A percentile compares a stretch with the other conserved stretches of the same genome.
These are phyloP conservation scores for Cystofilobasidium macerans DNA, from an alignment of 768 basidiomycete genomes.

Conservation along the genomic window DNA sequence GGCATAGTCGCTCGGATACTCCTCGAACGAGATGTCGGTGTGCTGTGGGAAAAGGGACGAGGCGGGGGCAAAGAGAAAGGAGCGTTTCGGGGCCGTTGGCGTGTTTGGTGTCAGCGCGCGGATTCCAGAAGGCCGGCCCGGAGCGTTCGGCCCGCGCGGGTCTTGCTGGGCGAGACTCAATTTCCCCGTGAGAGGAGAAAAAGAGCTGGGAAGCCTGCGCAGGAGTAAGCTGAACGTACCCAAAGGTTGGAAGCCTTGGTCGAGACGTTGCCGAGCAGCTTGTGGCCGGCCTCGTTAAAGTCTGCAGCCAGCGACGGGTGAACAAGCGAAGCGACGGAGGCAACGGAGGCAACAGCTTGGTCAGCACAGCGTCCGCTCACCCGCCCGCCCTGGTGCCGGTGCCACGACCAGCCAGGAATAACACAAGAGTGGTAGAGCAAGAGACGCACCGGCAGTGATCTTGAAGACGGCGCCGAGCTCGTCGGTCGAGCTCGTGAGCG, in stretches of 20 bases:
- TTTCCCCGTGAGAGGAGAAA: constrained; percentile 27
- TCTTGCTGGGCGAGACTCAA: constrained; percentile 15
- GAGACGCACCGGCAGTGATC: constrained; percentile 41
- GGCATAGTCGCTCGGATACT: constrained; percentile 52
- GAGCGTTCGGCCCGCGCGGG: no score
- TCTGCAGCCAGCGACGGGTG: not conserved
- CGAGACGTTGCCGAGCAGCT: not conserved
- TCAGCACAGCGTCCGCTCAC: no score
- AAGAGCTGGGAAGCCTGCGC: constrained; percentile 2
- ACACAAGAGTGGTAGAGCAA: not conserved
- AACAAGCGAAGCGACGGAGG: no score
- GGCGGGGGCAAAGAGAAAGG: not conserved
- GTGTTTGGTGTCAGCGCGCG: constrained; percentile 26
- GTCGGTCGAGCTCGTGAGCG: constrained; percentile 45
- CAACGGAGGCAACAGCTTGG: no score
- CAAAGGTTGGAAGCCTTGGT: constrained; percentile 20
- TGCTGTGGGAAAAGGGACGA: constrained; percentile 38
- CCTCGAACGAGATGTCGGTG: constrained; percentile 54
- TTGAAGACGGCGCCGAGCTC: constrained; percentile 48
- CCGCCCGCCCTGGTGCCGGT: no score
- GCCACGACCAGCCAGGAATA: no score
- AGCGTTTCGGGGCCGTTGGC: no score
- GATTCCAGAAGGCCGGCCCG: no score
- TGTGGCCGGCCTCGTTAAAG: not conserved
- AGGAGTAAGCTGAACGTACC: constrained; percentile 3